Percentiles rank a stretch among this genome's conserved stretches.
Conservation (phyloP, 2,329 filamentous ascomycete species). For the Ceratocystis albifundus region DNA sequence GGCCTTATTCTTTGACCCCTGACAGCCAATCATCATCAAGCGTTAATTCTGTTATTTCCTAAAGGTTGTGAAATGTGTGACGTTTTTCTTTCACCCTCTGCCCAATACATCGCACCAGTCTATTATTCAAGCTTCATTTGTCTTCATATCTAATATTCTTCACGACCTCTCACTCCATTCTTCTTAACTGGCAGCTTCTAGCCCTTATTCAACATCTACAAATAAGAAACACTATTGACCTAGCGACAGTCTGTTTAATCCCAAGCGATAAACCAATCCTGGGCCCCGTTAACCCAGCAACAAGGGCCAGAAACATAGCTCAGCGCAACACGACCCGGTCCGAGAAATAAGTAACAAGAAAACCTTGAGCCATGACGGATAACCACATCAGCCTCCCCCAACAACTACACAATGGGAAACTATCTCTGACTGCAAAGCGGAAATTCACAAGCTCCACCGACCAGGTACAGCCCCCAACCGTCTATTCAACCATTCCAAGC, state of each 20-base stretch:
- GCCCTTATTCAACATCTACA: neutral
- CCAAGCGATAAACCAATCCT: neutral
- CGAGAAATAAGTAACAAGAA: neutral
- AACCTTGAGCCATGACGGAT: conserved; percentile 1
- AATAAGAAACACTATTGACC: neutral
- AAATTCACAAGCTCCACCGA: conserved; percentile 14
- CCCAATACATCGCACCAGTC: neutral
- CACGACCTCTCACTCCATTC: neutral
- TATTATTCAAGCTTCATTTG: neutral
- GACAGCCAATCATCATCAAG: neutral
- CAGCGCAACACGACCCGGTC: neutral
- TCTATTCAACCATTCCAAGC: conserved; percentile 11
- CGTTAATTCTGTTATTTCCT: neutral
- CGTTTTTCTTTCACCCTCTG: neutral
- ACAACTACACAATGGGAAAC: neutral
- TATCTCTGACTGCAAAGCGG: conserved; percentile 5
- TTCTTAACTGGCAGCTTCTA: conserved; percentile 3
- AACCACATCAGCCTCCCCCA: neutral
- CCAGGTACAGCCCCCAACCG: conserved; percentile 14
- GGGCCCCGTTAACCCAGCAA: conserved; percentile 12
- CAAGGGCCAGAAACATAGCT: neutral
- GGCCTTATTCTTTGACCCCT: neutral
- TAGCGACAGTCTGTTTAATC: neutral
- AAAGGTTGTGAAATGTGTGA: neutral
- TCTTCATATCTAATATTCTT: neutral